A percentile compares a stretch with the other conserved stretches of the same genome.
Evolutionary conservation across 2,329 filamentous ascomycete species (phyloP).

Genomic region (Cordyceps farinosa): DNA sequence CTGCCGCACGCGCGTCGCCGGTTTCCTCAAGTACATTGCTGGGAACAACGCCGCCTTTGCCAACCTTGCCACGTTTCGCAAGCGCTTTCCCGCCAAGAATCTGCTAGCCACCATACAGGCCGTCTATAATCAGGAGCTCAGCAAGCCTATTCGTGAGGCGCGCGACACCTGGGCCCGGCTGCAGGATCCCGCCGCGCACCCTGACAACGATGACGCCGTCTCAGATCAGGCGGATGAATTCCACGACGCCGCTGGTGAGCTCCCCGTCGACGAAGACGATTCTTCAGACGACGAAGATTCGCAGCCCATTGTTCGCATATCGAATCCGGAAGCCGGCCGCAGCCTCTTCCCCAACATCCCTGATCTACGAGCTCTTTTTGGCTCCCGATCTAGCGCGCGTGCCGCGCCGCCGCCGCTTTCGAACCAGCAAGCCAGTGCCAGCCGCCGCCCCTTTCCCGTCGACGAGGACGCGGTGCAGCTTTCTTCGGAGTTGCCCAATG

Average conservation of each 20-base stretch:
- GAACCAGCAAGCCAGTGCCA: conserved; percentile 1
- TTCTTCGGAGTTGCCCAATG: neutral
- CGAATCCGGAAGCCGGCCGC: neutral
- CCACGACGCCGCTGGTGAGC: conserved; percentile 20
- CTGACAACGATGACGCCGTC: too few species aligned
- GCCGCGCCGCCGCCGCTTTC: neutral
- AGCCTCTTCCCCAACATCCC: neutral
- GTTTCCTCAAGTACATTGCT: neutral
- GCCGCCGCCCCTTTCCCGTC: neutral
- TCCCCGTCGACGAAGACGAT: conserved; percentile 19
- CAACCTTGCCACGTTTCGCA: neutral
- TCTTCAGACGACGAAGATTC: conserved; percentile 25
- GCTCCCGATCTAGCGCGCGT: neutral
- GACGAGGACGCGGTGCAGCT: neutral
- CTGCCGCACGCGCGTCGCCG: neutral
- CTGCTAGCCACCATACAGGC: neutral
- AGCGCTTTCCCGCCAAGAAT: neutral
- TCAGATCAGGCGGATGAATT: neutral
- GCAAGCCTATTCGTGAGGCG: neutral
- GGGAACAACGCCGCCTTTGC: neutral
- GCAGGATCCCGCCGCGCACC: neutral
- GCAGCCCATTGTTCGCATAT: neutral
- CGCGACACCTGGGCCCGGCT: neutral
- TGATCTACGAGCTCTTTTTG: neutral
- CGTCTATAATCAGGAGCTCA: neutral